phyloP scores from a whole-genome alignment of 305 asterid genomes.

The Solanum hybrid region DNA sequence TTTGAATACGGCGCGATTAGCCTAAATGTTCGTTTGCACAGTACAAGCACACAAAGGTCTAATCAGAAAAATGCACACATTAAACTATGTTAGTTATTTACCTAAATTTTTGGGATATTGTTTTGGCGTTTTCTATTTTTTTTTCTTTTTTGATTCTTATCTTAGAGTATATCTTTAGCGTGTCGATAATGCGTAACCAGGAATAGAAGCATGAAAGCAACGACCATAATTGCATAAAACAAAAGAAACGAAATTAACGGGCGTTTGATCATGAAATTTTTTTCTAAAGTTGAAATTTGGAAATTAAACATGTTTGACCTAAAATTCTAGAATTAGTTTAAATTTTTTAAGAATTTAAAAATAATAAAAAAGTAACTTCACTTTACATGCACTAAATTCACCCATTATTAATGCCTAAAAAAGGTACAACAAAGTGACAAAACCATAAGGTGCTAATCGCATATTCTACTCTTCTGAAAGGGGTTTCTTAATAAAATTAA shows the following conservation, averaged over 20 bases:
- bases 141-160: not conserved
- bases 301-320: too few relatives aligned
- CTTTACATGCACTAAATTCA: not conserved
- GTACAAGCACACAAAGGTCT: not conserved
- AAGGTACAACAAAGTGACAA: not conserved
- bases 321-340: too few relatives aligned
- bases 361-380: not conserved
- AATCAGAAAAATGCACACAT: not conserved
- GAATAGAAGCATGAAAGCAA: not conserved
- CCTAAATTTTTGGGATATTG: not conserved
- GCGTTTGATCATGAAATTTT: too few relatives aligned
- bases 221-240: not conserved
- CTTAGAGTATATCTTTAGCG: not conserved
- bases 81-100: not conserved
- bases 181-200: not conserved
- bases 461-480: not conserved
- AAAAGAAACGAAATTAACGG: too few relatives aligned
- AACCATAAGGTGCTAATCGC: not conserved
- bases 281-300: too few relatives aligned
- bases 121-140: not conserved
- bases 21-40: not conserved
- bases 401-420: not conserved
- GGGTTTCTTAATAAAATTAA: not conserved
- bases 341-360: too few relatives aligned
- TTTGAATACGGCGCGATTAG: accelerated